These are phyloP conservation scores for Dictyophora rubrovolvata DNA, from an alignment of 768 basidiomycete species.

Conservation along the genomic window DNA sequence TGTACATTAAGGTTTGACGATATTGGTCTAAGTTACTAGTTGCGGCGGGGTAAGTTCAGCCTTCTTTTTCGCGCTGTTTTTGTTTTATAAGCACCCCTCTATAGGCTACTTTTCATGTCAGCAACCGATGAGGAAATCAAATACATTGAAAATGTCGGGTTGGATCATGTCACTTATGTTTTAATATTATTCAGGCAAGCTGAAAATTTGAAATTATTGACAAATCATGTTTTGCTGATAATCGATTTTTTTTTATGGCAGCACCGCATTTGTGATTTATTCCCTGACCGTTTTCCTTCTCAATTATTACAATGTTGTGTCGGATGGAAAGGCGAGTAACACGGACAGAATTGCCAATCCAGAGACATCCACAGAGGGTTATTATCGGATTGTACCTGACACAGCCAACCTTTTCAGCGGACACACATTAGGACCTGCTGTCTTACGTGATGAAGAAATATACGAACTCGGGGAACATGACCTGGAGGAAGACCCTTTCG, in stretches of 20 bases:
- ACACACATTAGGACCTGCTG: neutral
- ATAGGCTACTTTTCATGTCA: slow-evolving; percentile 77
- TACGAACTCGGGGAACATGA: slow-evolving; percentile 6
- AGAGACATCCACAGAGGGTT: neutral
- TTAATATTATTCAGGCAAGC: slow-evolving; percentile 72
- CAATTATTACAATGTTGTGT: slow-evolving; percentile 48
- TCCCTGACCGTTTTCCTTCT: slow-evolving; percentile 61
- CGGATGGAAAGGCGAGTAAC: slow-evolving; percentile 43
- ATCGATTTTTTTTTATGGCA: slow-evolving; percentile 17
- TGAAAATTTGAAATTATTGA: neutral
- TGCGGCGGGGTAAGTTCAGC: slow-evolving; percentile 50
- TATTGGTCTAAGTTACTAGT: slow-evolving; percentile 30
- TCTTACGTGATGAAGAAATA: slow-evolving; percentile 8
- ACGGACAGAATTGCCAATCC: neutral
- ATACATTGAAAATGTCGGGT: slow-evolving; percentile 55
- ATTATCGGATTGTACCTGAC: slow-evolving; percentile 5
- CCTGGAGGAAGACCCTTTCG: neutral
- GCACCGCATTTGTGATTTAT: slow-evolving; percentile 72
- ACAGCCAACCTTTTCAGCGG: slow-evolving; percentile 4
- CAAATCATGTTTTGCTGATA: neutral
- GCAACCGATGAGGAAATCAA: slow-evolving; percentile 86
- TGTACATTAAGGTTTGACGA: neutral
- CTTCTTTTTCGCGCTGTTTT: neutral
- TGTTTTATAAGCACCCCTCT: neutral
- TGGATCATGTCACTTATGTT: slow-evolving; percentile 89